These are phyloP conservation scores for Dianthus caryophyllus DNA, from an alignment of 148 eudicot genomes.

Conservation along the genomic window DNA sequence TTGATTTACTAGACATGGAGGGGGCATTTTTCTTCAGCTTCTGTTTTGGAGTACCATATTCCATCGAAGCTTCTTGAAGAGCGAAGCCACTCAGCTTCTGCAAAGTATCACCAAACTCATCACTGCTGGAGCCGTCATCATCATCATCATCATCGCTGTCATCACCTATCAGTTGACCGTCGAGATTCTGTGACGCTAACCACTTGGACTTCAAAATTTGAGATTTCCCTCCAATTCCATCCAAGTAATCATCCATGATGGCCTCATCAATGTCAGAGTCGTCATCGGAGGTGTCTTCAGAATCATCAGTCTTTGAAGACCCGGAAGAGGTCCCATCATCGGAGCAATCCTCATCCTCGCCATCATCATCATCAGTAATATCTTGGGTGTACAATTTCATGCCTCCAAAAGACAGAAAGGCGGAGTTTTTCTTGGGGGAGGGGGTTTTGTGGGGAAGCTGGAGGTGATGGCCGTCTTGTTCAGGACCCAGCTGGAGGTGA, in stretches of 20 bases:
- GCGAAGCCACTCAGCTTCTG: conserved; percentile 70
- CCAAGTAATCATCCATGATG: conserved; percentile 73
- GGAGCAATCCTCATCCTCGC: conserved; percentile 32
- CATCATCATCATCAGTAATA: conserved; percentile 52
- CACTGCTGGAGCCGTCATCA: conserved; percentile 33
- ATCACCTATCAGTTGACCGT: conserved; percentile 21
- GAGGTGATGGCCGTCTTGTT: conserved; percentile 19
- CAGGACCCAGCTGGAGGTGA: conserved; percentile 20
- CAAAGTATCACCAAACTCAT: conserved; percentile 43
- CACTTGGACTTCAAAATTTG: conserved; percentile 53
- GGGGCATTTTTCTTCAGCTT: conserved; percentile 41
- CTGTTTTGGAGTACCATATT: conserved; percentile 58
- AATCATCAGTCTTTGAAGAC: conserved; percentile 58
- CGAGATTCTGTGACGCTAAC: conserved; percentile 40
- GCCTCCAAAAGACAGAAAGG: conserved; percentile 77
- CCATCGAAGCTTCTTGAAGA: conserved; percentile 82
- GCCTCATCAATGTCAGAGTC: conserved; percentile 89
- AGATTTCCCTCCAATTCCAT: conserved; percentile 70
- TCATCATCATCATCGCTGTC: conserved; percentile 31
- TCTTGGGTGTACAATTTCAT: conserved; percentile 78
- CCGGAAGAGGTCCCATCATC: conserved; percentile 56
- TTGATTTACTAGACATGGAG: conserved; percentile 23
- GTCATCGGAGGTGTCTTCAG: conserved; percentile 46
- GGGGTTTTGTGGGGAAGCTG: conserved; percentile 32
- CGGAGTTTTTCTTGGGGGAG: conserved; percentile 44